Percentiles rank a stretch among this genome's conserved stretches.
Evolutionary conservation across 2,329 filamentous ascomycete genomes (phyloP).

Genomic region (Zasmidium angulare): DNA sequence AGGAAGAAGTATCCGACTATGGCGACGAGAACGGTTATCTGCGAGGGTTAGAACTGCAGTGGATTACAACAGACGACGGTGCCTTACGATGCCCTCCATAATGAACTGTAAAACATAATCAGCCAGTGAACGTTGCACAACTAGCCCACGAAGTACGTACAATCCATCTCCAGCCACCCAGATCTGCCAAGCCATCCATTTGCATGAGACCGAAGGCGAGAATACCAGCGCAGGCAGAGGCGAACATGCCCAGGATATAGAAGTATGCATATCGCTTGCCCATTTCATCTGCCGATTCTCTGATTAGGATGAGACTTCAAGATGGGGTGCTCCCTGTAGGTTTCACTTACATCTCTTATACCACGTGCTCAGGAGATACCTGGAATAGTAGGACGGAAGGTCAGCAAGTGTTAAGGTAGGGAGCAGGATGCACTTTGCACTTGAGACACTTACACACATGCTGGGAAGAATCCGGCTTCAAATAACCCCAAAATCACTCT

Average conservation of each 20-base stretch:
- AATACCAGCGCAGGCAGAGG: conserved; percentile 46
- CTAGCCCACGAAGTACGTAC: neutral
- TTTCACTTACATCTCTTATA: conserved; percentile 18
- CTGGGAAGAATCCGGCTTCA: conserved; percentile 55
- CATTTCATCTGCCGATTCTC: conserved; percentile 25
- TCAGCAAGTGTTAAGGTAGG: conserved; percentile 15
- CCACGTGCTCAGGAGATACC: conserved; percentile 28
- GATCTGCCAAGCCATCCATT: conserved; percentile 49
- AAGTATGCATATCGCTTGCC: conserved; percentile 43
- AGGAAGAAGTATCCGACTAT: conserved; percentile 42
- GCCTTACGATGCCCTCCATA: conserved; percentile 37
- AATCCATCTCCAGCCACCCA: conserved; percentile 46
- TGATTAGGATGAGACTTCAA: neutral
- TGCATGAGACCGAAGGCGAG: conserved; percentile 31
- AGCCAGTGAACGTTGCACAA: neutral
- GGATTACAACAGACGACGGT: neutral
- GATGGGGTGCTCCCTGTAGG: too few species aligned
- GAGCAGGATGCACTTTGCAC: too few species aligned
- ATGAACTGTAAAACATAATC: conserved; percentile 32
- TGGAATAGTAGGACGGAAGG: too few species aligned
- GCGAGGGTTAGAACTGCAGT: conserved; percentile 5
- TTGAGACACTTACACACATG: conserved; percentile 4
- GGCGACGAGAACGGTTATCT: conserved; percentile 41
- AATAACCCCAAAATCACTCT: conserved; percentile 61
- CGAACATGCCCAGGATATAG: conserved; percentile 48